phyloP scores from a whole-genome alignment of 306 rosid species.

The Fragaria ananassa region DNA sequence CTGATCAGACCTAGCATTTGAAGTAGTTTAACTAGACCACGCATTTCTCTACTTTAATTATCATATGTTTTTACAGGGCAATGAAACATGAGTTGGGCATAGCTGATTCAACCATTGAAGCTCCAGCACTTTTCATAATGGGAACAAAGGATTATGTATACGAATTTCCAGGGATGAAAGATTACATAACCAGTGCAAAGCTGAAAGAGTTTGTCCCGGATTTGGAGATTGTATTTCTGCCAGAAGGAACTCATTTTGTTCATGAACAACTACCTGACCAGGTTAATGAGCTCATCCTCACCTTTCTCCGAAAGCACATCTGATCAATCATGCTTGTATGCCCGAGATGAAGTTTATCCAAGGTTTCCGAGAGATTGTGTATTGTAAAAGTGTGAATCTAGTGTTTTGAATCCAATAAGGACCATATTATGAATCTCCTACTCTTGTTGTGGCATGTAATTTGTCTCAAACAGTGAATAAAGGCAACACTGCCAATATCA shows the following conservation, averaged over 20 bases:
- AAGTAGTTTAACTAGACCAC: neutral
- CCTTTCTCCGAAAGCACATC: slow-evolving; percentile 43
- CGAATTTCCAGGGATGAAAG: slow-evolving; percentile 49
- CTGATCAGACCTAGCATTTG: neutral
- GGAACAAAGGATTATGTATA: slow-evolving; percentile 49
- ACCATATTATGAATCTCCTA: neutral
- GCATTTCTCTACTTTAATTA: slow-evolving; percentile 10
- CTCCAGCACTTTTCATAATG: slow-evolving; percentile 46
- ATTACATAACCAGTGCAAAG: slow-evolving; percentile 39
- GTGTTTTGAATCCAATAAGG: neutral
- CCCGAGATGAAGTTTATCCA: neutral
- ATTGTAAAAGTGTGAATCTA: neutral
- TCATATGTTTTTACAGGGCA: slow-evolving; percentile 42
- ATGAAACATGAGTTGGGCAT: slow-evolving; percentile 35
- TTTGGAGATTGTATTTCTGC: slow-evolving; percentile 39
- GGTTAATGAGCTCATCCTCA: slow-evolving; percentile 48
- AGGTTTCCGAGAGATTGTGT: neutral
- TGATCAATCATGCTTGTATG: neutral
- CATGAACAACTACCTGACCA: slow-evolving; percentile 54
- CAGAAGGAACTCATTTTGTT: slow-evolving; percentile 58
- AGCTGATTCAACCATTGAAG: slow-evolving; percentile 30
- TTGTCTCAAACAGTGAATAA: neutral
- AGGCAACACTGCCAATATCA: neutral
- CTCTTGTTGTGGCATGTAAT: neutral
- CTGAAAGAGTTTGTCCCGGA: slow-evolving; percentile 51